phyloP scores from a whole-genome alignment of 345 rosid species.

The Anastatica hierochuntica region DNA sequence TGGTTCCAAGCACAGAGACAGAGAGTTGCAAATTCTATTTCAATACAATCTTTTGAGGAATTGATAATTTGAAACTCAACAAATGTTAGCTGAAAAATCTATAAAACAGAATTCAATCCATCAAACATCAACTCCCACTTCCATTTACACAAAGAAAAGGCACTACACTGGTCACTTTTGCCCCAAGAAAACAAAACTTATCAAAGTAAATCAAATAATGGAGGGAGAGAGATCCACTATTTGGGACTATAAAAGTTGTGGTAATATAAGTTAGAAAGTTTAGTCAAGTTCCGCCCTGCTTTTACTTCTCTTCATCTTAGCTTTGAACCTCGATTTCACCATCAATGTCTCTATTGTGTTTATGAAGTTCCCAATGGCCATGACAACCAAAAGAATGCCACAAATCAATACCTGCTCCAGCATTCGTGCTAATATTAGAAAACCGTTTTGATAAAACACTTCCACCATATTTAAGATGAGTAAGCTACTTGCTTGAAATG shows the following conservation, averaged over 20 bases:
- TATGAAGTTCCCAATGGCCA: constrained; percentile 88
- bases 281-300: constrained; percentile 59
- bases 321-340: constrained; percentile 88
- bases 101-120: constrained; percentile 12
- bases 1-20: too few relatives aligned
- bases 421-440: not conserved
- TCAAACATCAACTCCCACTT: constrained; percentile 12
- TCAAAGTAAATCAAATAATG: not conserved
- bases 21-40: too few relatives aligned
- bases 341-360: constrained; percentile 75
- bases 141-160: constrained; percentile 19
- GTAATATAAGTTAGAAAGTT: too few relatives aligned
- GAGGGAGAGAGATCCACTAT: constrained; percentile 9
- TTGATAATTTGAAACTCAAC: too few relatives aligned
- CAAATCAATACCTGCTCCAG: constrained; percentile 64
- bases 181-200: constrained; percentile 16
- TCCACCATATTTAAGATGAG: not conserved
- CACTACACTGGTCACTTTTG: not conserved
- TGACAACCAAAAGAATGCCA: constrained; percentile 72
- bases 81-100: constrained; percentile 1
- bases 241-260: too few relatives aligned
- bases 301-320: constrained; percentile 88
- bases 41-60: too few relatives aligned
- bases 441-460: not conserved
- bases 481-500: too few relatives aligned